Base-by-base conservation (phyloP, 1,284 basidiomycete genomes). In the Moesziomyces parantarcticus region DNA sequence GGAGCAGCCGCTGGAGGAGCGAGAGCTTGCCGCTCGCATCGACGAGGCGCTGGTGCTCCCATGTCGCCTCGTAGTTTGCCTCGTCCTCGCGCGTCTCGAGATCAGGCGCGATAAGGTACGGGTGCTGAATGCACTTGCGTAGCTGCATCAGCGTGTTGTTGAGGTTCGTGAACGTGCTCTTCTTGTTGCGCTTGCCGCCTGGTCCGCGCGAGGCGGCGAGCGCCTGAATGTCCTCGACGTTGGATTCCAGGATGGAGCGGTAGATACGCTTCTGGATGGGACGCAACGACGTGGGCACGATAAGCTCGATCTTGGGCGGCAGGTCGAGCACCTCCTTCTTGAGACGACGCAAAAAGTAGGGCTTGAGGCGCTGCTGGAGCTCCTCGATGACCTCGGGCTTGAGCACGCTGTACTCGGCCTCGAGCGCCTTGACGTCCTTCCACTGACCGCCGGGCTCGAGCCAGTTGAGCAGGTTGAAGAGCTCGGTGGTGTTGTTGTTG, bases 401-500 rank as follows among this genome's bases (percentile, higher is more conserved):
- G n/a, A 82, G 61, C 11, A 66, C 68, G 48, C 72, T 75, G 58
- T 76, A 69, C 56, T 74, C 58, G 45, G 45, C 22, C 41, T 74
- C 58, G 22, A 76, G 64, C 46, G 50, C 56, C 48, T 66, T 65
- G 61, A 78, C 62, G 18, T 77, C 70, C 46, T 56, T 51, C 69
- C 70, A 69, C 50, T 76, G 65, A n/a, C 60, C 68, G 11, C 62
- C 53, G 5, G 72, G 62, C 36, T 72, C 59, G 34, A 76, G 64
- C 69, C 65, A 79, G 46, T 77, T 70, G 60, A 77, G 63, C 47
- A 76, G 63, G 18, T 77, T 72, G 68, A 75, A 78, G 48, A 80
- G 72, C 65, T 99, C 96, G 53, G 92, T 89, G 39, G 98, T 90
- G 79, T 97, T 98, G 86, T 98, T 98, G 84, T 99, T 97, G 53